These are phyloP conservation scores for Pythium folliculosum DNA, from an alignment of 352 stramenopile genomes.

Conservation along the genomic window DNA sequence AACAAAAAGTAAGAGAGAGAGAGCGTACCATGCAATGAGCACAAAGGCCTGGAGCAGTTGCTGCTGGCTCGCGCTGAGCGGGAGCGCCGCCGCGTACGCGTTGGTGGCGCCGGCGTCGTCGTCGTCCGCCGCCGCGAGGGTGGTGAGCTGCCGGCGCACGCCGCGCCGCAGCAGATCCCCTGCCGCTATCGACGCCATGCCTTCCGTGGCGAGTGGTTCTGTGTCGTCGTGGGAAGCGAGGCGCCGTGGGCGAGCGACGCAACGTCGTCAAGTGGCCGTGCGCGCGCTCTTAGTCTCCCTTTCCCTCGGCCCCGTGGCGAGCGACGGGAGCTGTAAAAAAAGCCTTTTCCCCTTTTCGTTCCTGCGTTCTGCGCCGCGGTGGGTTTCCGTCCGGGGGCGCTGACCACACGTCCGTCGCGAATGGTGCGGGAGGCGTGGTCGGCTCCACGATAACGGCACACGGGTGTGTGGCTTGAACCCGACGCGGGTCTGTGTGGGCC, in stretches of 20 bases:
- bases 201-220: neutral
- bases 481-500: too few species aligned
- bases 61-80: constrained; percentile 11
- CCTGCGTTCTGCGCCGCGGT: neutral
- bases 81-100: neutral
- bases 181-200: constrained; percentile 1
- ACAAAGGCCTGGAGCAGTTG: constrained; percentile 26
- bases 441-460: too few species aligned
- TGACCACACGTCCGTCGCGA: constrained; percentile 11
- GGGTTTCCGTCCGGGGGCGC: constrained; percentile 7
- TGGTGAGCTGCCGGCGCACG: constrained; percentile 35
- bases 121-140: neutral
- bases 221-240: neutral
- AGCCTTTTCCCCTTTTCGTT: neutral
- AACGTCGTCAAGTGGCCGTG: constrained; percentile 6
- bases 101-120: neutral
- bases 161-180: neutral
- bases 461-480: too few species aligned
- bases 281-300: constrained; percentile 4
- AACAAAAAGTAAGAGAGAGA: neutral
- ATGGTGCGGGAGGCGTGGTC: neutral
- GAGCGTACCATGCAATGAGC: constrained; percentile 24
- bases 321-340: neutral
- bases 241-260: neutral
- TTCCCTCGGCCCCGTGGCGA: neutral